Evolutionary conservation across 1,139 yeast species (phyloP).

Genomic region (Kurtzmaniella natalensis): DNA sequence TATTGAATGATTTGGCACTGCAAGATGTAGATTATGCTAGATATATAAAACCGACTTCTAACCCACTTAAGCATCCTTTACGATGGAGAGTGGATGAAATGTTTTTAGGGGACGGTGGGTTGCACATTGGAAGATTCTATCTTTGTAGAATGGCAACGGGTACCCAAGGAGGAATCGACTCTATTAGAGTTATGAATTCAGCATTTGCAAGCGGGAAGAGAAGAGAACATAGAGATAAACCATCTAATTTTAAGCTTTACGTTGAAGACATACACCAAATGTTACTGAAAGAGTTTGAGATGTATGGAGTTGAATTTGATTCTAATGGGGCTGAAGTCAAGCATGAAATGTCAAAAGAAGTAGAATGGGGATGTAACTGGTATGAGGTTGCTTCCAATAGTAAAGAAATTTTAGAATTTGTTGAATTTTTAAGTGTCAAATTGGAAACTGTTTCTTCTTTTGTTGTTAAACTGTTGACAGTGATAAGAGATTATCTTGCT

Average conservation of each 20-base stretch:
- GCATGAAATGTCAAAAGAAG: background rate
- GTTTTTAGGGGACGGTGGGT: conserved; percentile 45
- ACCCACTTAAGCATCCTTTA: conserved; percentile 37
- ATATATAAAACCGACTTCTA: conserved; percentile 40
- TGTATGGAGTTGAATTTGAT: conserved; percentile 36
- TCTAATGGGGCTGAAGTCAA: conserved; percentile 25
- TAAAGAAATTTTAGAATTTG: conserved; percentile 28
- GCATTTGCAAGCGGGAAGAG: conserved; percentile 17
- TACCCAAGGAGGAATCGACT: conserved; percentile 36
- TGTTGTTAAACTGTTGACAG: conserved; percentile 15
- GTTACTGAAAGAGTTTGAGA: conserved; percentile 23
- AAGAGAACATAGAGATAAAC: conserved; percentile 17
- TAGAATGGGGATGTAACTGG: conserved; percentile 23
- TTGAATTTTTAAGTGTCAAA: conserved; percentile 20
- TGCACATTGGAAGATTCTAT: conserved; percentile 42
- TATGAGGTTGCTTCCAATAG: conserved; percentile 41
- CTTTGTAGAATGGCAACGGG: conserved; percentile 40
- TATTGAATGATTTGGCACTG: conserved; percentile 11
- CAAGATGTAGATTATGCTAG: conserved; percentile 22
- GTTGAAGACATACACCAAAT: conserved; percentile 46
- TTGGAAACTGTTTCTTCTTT: conserved; percentile 15
- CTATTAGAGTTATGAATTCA: conserved; percentile 29
- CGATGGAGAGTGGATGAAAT: conserved; percentile 38
- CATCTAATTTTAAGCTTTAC: conserved; percentile 43
- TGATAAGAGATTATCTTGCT: conserved; percentile 14